Evolutionary conservation across 768 basidiomycete species (phyloP).

Genomic region (Amanita thiersii): DNA sequence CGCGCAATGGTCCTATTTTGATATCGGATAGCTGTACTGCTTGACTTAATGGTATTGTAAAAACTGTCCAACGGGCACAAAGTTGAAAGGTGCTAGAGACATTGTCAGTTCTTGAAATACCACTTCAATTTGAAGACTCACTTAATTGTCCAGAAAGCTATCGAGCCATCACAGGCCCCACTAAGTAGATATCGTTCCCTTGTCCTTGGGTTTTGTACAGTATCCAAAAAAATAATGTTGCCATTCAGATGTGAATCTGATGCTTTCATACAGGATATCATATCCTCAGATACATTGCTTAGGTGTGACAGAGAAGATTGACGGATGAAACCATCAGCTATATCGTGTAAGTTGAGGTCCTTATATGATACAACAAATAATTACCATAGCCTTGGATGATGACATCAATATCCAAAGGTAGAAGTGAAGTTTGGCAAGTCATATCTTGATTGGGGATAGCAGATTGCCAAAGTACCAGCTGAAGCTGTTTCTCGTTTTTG

Average conservation of each 20-base stretch:
- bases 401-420: slow-evolving; percentile 49
- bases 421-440: slow-evolving; percentile 23
- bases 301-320: slow-evolving; percentile 36
- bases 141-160: slow-evolving; percentile 67
- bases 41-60: slow-evolving; percentile 52
- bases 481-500: not conserved
- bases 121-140: slow-evolving; percentile 22
- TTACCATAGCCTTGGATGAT: slow-evolving; percentile 62
- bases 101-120: not conserved
- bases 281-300: slow-evolving; percentile 16
- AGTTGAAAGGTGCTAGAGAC: slow-evolving; percentile 50
- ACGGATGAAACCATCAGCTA: slow-evolving; percentile 48
- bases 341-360: slow-evolving; percentile 10
- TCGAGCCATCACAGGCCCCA: slow-evolving; percentile 71
- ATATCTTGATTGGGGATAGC: slow-evolving; percentile 13
- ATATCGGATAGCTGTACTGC: slow-evolving; percentile 51
- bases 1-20: slow-evolving; percentile 47
- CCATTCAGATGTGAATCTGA: slow-evolving; percentile 44
- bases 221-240: slow-evolving; percentile 40
- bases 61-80: slow-evolving; percentile 66
- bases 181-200: slow-evolving; percentile 61
- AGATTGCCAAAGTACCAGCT: slow-evolving; percentile 1
- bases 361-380: slow-evolving; percentile 18
- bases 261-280: slow-evolving; percentile 20
- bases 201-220: slow-evolving; percentile 49